phyloP scores from a whole-genome alignment of 2,329 filamentous ascomycete species.

The Cylindrodendrum hubeiense region DNA sequence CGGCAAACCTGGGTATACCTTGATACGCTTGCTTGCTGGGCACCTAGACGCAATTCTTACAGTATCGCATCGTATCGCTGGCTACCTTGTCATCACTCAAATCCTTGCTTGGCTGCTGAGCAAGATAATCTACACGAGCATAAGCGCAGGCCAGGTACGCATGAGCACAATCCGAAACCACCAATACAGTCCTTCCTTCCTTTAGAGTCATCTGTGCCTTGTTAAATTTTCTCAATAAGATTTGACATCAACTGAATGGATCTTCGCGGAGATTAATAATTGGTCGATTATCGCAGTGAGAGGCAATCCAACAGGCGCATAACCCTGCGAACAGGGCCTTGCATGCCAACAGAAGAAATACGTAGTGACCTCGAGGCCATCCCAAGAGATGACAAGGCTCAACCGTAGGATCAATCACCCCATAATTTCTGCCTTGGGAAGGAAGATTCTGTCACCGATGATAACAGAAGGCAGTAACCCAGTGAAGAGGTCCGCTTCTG shows the following conservation, averaged over 20 bases:
- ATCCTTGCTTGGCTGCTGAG: not conserved
- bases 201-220: not conserved
- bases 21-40: not conserved
- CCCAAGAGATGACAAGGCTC: not conserved
- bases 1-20: not conserved
- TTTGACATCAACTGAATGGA: not conserved
- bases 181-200: not conserved
- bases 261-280: not conserved
- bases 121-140: not conserved
- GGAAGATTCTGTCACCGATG: not conserved
- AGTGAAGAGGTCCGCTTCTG: not conserved
- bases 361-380: not conserved
- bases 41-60: not conserved
- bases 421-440: not conserved
- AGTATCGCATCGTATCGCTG: not conserved
- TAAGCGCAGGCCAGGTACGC: not conserved
- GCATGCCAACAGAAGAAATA: not conserved
- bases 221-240: not conserved
- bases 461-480: not conserved
- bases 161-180: not conserved
- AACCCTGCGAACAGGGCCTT: not conserved
- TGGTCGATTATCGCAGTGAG: not conserved
- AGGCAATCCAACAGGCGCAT: not conserved
- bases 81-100: not conserved
- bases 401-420: not conserved